Conservation (phyloP, 768 basidiomycete species). For the Zangia roseola region DNA sequence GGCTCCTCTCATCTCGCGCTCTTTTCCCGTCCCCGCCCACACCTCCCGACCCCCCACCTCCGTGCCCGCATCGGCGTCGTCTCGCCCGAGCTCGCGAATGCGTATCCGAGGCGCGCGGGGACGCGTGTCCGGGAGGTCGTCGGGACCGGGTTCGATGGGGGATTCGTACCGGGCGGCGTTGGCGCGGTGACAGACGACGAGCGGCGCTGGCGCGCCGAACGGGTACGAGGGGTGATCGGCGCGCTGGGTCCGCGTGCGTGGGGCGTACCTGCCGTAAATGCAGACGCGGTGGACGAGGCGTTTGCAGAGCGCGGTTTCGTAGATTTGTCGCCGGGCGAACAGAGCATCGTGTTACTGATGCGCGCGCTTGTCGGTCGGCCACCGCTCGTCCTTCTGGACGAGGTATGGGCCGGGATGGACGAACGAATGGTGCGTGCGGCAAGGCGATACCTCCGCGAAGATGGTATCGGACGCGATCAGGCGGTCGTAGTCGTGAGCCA, state of each 20-base stretch:
- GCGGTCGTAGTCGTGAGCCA: slow-evolving; percentile 86
- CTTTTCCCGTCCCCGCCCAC: slow-evolving; percentile 60
- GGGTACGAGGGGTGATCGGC: slow-evolving; percentile 51
- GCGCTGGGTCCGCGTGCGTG: neutral
- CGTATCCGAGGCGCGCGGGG: slow-evolving; percentile 74
- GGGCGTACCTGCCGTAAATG: no score
- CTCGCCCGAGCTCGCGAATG: slow-evolving; percentile 87
- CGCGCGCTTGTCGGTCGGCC: slow-evolving; percentile 79
- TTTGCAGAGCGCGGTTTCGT: slow-evolving; percentile 59
- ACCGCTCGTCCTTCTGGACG: slow-evolving; percentile 80
- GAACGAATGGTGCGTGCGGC: slow-evolving; percentile 68
- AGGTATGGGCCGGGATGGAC: slow-evolving; percentile 94
- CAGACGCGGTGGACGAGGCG: slow-evolving; percentile 25
- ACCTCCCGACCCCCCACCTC: slow-evolving; percentile 66
- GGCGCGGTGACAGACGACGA: slow-evolving; percentile 39
- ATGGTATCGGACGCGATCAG: slow-evolving; percentile 55
- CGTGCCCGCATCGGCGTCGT: slow-evolving; percentile 72
- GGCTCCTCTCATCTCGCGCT: slow-evolving; percentile 46
- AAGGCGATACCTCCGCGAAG: slow-evolving; percentile 56
- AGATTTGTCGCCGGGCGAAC: slow-evolving; percentile 68
- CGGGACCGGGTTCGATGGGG: slow-evolving; percentile 87
- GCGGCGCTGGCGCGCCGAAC: slow-evolving; percentile 37
- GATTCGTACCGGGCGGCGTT: slow-evolving; percentile 60
- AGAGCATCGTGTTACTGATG: slow-evolving; percentile 80
- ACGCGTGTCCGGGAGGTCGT: slow-evolving; percentile 79